A percentile compares a stretch with the other conserved stretches of the same genome.
phyloP scores from a whole-genome alignment of 2,329 filamentous ascomycete species.

The Macrophomina phaseolina region DNA sequence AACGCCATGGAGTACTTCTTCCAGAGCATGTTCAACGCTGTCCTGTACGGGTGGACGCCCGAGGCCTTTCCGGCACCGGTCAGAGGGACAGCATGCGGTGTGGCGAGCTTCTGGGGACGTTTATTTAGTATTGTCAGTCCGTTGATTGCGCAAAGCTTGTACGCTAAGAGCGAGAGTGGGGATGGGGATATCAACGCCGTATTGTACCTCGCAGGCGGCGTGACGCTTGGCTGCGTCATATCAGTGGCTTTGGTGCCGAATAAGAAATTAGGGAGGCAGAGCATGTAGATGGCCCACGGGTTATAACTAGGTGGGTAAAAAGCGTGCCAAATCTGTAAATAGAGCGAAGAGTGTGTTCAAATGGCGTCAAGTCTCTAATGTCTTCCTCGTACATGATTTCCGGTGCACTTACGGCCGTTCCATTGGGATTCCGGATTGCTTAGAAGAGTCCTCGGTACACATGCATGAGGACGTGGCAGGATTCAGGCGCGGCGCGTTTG shows the following conservation, averaged over 20 bases:
- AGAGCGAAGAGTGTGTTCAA: background rate
- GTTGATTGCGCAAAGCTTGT: conserved; percentile 58
- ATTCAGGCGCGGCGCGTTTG: background rate
- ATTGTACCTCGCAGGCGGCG: conserved; percentile 62
- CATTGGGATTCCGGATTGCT: background rate
- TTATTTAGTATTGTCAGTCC: conserved; percentile 65
- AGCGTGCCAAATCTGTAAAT: background rate
- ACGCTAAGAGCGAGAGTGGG: conserved; percentile 33
- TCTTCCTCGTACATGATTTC: background rate
- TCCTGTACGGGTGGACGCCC: conserved; percentile 59
- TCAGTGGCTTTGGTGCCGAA: conserved; percentile 58
- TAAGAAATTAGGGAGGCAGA: conserved; percentile 42
- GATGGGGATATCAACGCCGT: conserved; percentile 55
- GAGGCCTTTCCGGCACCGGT: conserved; percentile 59
- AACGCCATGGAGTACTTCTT: conserved; percentile 61
- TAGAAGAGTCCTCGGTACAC: too few relatives aligned
- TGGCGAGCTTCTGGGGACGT: conserved; percentile 65
- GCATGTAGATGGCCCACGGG: conserved; percentile 25
- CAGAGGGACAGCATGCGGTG: conserved; percentile 59
- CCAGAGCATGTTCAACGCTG: conserved; percentile 59
- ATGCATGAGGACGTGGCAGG: background rate
- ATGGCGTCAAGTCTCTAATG: background rate
- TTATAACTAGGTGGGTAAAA: too few relatives aligned
- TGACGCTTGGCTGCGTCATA: conserved; percentile 60
- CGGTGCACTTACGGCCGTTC: background rate